A percentile compares a stretch with the other conserved stretches of the same genome.
These are phyloP conservation scores for Pythium coloratum DNA, from an alignment of 352 stramenopile species.

Conservation along the genomic window DNA sequence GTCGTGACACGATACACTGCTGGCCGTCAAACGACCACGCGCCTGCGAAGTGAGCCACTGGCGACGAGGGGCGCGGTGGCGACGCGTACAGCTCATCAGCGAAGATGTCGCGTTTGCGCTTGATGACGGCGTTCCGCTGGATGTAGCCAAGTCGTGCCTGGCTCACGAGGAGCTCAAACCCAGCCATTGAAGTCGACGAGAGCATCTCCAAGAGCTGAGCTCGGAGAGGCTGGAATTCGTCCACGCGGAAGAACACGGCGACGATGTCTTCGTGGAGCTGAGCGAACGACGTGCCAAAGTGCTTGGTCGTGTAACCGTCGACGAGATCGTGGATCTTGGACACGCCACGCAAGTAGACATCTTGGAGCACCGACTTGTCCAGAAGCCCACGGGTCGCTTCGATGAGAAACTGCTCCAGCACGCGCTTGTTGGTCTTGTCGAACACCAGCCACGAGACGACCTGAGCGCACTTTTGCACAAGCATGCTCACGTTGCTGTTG, in stretches of 20 bases:
- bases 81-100: background rate
- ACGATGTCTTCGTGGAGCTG: constrained; percentile 24
- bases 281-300: constrained; percentile 3
- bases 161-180: constrained; percentile 16
- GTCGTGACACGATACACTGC: constrained; percentile 6
- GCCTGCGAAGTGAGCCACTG: background rate
- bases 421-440: constrained; percentile 11
- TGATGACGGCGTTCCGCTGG: background rate
- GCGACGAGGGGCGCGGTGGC: background rate
- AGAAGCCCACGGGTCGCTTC: constrained; percentile 4
- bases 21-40: constrained; percentile 17
- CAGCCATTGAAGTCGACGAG: constrained; percentile 18
- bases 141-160: constrained; percentile 12
- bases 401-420: constrained; percentile 11
- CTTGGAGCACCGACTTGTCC: background rate
- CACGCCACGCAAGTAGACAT: constrained; percentile 2
- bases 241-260: constrained; percentile 15
- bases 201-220: constrained; percentile 13
- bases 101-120: constrained; percentile 7
- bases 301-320: constrained; percentile 11
- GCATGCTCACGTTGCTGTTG: background rate
- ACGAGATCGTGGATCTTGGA: constrained; percentile 13
- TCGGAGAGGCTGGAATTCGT: constrained; percentile 13
- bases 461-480: constrained; percentile 17
- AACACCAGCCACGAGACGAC: constrained; percentile 14